Evolutionary conservation across 495 filamentous ascomycete species (phyloP).

Genomic region (Platismatia glauca): DNA sequence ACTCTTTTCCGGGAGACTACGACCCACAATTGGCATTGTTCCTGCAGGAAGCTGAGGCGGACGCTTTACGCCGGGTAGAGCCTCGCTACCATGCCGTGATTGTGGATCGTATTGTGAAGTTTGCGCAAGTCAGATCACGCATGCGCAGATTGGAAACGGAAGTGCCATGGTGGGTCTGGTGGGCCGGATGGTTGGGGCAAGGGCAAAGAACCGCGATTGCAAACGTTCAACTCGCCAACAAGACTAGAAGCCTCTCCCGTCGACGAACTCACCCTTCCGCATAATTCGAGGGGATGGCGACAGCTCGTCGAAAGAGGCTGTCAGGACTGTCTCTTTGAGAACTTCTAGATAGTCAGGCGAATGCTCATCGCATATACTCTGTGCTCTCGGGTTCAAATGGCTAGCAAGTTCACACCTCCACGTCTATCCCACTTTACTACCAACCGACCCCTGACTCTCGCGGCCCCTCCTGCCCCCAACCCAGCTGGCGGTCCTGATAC

Average conservation of each 20-base stretch:
- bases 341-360: no score
- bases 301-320: slow-evolving; percentile 6
- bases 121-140: background rate
- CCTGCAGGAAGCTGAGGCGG: background rate
- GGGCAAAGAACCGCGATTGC: background rate
- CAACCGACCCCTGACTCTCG: no score
- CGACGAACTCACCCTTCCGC: no score
- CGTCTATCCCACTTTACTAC: no score
- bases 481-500: no score
- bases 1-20: slow-evolving; percentile 12
- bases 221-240: background rate
- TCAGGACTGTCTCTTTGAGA: background rate
- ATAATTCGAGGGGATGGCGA: background rate
- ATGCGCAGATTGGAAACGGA: slow-evolving; percentile 5
- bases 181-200: background rate
- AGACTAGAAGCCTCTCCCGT: no score
- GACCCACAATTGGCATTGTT: slow-evolving; percentile 10
- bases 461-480: no score
- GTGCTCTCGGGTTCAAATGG: no score
- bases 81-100: background rate
- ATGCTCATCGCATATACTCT: background rate
- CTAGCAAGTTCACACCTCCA: no score
- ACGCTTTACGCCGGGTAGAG: background rate
- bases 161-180: slow-evolving; percentile 14
- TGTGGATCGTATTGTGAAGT: background rate